Percentiles rank a stretch among this genome's conserved stretches.
These are phyloP conservation scores for Neofusicoccum umdonicola DNA, from an alignment of 2,329 filamentous ascomycete genomes.

Conservation along the genomic window DNA sequence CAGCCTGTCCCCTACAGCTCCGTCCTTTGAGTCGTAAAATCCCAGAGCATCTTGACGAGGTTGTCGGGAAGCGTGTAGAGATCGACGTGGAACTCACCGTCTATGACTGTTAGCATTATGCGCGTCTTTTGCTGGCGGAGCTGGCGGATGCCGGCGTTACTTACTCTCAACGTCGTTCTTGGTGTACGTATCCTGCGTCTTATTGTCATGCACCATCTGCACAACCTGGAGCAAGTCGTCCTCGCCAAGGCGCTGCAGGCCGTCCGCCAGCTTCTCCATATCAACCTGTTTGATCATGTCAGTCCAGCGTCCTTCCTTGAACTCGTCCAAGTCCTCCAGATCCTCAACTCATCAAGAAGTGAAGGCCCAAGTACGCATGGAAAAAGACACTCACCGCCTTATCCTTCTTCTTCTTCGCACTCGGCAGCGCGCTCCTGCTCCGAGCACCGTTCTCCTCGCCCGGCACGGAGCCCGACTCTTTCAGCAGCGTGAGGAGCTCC, in stretches of 20 bases:
- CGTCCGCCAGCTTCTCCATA: slow-evolving; percentile 95
- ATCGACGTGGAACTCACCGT: slow-evolving; percentile 97
- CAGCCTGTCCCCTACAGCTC: not conserved
- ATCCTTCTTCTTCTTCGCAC: slow-evolving; percentile 73
- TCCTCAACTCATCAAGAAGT: not conserved
- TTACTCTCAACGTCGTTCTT: slow-evolving; percentile 95
- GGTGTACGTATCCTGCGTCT: slow-evolving; percentile 88
- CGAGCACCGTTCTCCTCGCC: slow-evolving; percentile 58
- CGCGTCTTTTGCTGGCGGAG: not conserved
- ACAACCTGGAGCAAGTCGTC: slow-evolving; percentile 93
- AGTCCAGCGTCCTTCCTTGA: not conserved
- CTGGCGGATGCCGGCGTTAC: slow-evolving; percentile 36
- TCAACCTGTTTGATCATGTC: slow-evolving; percentile 56
- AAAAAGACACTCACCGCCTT: slow-evolving; percentile 51
- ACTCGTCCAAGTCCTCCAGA: no score
- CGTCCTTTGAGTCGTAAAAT: slow-evolving; percentile 58
- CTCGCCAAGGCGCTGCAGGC: slow-evolving; percentile 81
- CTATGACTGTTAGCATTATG: slow-evolving; percentile 41
- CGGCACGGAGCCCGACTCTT: slow-evolving; percentile 74
- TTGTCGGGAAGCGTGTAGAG: slow-evolving; percentile 92
- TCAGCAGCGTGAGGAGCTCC: slow-evolving; percentile 73
- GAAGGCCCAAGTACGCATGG: not conserved
- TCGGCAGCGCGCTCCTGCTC: slow-evolving; percentile 62
- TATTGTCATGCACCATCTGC: slow-evolving; percentile 97
- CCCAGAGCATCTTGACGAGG: slow-evolving; percentile 92